Evolutionary conservation across 208 protist genomes (phyloP).

Genomic region (Leishmania gerbilli): DNA sequence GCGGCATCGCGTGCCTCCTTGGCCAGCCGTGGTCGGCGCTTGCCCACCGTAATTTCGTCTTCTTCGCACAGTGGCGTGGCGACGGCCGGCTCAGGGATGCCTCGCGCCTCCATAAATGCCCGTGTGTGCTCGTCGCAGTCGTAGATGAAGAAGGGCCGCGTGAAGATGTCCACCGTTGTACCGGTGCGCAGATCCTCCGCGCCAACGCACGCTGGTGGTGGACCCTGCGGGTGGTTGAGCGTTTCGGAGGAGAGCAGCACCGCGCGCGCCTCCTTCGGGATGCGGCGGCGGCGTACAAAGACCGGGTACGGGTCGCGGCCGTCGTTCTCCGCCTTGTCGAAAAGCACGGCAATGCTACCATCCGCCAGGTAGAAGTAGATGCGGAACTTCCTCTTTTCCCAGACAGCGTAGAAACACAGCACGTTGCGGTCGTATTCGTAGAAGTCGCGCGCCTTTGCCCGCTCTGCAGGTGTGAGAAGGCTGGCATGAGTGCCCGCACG

Average conservation of each 20-base stretch:
- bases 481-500: slow-evolving; percentile 72
- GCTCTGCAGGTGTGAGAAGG: slow-evolving; percentile 82
- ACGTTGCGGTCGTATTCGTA: slow-evolving; percentile 95
- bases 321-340: slow-evolving; percentile 90
- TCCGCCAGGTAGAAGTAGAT: slow-evolving; percentile 97
- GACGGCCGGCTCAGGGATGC: slow-evolving; percentile 35
- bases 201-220: slow-evolving; percentile 50
- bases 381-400: slow-evolving; percentile 93
- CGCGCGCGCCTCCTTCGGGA: slow-evolving; percentile 69
- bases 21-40: slow-evolving; percentile 25
- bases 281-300: slow-evolving; percentile 87
- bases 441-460: slow-evolving; percentile 80
- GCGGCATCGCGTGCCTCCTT: slow-evolving; percentile 9
- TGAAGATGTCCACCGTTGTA: slow-evolving; percentile 75
- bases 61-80: slow-evolving; percentile 46
- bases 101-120: slow-evolving; percentile 73
- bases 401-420: slow-evolving; percentile 94
- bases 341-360: slow-evolving; percentile 93
- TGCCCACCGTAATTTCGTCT: slow-evolving; percentile 37
- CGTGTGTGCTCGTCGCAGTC: slow-evolving; percentile 94
- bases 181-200: slow-evolving; percentile 88
- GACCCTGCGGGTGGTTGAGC: slow-evolving; percentile 54
- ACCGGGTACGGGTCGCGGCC: slow-evolving; percentile 94
- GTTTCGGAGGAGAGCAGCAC: slow-evolving; percentile 66
- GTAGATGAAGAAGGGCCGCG: slow-evolving; percentile 88